phyloP scores from a whole-genome alignment of 139 green algal genomes.

The Nannochloris sp. region DNA sequence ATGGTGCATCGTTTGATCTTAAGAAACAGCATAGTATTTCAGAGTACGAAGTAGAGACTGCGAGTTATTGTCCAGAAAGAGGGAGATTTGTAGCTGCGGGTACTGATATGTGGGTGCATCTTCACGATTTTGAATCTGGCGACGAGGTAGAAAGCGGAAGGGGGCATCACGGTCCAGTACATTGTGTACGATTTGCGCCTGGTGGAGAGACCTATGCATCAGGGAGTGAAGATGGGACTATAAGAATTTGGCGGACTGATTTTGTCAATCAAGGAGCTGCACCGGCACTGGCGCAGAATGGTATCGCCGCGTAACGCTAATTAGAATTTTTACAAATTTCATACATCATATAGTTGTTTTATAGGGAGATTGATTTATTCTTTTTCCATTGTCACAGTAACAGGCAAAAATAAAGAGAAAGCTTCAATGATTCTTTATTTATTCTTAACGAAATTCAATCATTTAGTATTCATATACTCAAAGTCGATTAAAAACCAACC shows the following conservation, averaged over 20 bases:
- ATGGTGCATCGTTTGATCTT: slow-evolving; percentile 40
- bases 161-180: slow-evolving; percentile 95
- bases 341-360: not conserved
- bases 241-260: slow-evolving; percentile 84
- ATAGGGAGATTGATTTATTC: not conserved
- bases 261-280: not conserved
- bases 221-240: slow-evolving; percentile 94
- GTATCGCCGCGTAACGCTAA: too few species aligned
- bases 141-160: slow-evolving; percentile 44
- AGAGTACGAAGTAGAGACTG: slow-evolving; percentile 63
- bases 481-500: too few species aligned
- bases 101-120: slow-evolving; percentile 92
- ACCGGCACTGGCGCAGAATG: not conserved
- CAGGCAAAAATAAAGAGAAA: not conserved
- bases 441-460: not conserved
- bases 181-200: slow-evolving; percentile 89
- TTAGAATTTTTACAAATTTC: too few species aligned
- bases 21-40: slow-evolving; percentile 35
- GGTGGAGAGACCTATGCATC: slow-evolving; percentile 81
- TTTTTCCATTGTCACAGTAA: not conserved
- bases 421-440: not conserved
- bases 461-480: too few species aligned
- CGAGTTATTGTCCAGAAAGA: slow-evolving; percentile 64
- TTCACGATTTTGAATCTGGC: slow-evolving; percentile 77
- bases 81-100: slow-evolving; percentile 73